Percentiles rank a stretch among this genome's conserved stretches.
Conservation (phyloP, 208 protist genomes). For the Leishmania aethiopica region DNA sequence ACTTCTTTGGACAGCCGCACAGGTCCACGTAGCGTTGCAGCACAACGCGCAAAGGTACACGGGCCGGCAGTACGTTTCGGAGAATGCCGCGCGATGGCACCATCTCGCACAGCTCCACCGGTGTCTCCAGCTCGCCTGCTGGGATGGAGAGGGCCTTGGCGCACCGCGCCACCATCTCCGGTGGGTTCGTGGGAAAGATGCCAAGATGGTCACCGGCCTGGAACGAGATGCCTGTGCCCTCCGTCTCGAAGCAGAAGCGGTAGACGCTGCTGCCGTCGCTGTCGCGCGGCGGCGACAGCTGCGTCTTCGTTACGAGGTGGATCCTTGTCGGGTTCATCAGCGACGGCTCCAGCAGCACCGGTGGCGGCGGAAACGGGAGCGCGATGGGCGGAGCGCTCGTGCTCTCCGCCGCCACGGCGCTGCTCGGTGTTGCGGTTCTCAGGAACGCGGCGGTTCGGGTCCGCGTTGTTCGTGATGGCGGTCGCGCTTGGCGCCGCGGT, state of each 20-base stretch:
- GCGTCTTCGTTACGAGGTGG: slow-evolving; percentile 37
- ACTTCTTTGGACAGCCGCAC: slow-evolving; percentile 67
- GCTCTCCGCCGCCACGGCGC: neutral
- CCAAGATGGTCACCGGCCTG: slow-evolving; percentile 94
- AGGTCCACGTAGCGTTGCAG: slow-evolving; percentile 85
- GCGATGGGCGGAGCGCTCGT: neutral
- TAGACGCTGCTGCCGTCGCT: slow-evolving; percentile 68
- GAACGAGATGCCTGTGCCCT: slow-evolving; percentile 66
- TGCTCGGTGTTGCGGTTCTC: neutral
- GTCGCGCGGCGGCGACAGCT: slow-evolving; percentile 39
- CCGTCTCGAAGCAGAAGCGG: slow-evolving; percentile 39
- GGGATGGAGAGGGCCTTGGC: slow-evolving; percentile 54
- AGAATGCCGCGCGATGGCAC: slow-evolving; percentile 32
- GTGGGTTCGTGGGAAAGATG: slow-evolving; percentile 87
- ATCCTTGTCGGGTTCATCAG: slow-evolving; percentile 49
- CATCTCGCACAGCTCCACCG: slow-evolving; percentile 53
- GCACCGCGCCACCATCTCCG: slow-evolving; percentile 67
- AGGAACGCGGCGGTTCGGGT: neutral
- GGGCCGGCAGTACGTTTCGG: slow-evolving; percentile 65
- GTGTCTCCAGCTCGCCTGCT: slow-evolving; percentile 38
- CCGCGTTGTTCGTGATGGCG: neutral
- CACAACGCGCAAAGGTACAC: slow-evolving; percentile 58
- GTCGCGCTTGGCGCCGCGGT: neutral
- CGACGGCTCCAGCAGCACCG: slow-evolving; percentile 63
- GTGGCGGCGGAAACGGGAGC: slow-evolving; percentile 48